A percentile compares a stretch with the other conserved stretches of the same genome.
These are phyloP conservation scores for Trypanosoma vivax DNA, from an alignment of 208 protist species.

Conservation along the genomic window DNA sequence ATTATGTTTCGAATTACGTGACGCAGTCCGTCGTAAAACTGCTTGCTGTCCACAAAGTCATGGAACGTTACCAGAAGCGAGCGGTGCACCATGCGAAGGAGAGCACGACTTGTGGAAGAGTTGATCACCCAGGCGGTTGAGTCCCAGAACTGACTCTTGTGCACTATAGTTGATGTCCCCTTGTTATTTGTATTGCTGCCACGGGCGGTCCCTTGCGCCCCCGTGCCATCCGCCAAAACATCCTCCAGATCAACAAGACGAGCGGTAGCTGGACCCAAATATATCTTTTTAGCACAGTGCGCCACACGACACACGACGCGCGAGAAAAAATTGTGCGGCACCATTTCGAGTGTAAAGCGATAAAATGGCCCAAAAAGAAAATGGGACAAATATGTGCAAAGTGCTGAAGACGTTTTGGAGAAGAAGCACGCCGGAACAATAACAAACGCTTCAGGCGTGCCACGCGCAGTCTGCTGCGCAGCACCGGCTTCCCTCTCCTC, in stretches of 20 bases:
- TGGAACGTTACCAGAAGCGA: constrained; percentile 78
- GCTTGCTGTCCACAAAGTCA: constrained; percentile 28
- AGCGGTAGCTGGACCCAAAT: constrained; percentile 35
- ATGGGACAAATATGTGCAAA: constrained; percentile 43
- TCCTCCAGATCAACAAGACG: constrained; percentile 4
- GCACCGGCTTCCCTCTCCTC: background rate
- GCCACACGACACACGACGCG: constrained; percentile 52
- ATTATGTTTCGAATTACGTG: constrained; percentile 46
- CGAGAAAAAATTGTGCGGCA: constrained; percentile 71
- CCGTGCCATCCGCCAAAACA: background rate
- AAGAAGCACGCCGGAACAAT: constrained; percentile 53
- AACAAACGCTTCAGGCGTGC: constrained; percentile 39
- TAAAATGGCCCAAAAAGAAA: constrained; percentile 77
- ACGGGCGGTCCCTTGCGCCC: constrained; percentile 1
- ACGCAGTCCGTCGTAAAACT: constrained; percentile 63
- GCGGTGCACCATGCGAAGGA: constrained; percentile 71
- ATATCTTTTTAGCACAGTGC: constrained; percentile 33
- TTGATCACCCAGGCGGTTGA: constrained; percentile 19
- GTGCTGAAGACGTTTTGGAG: constrained; percentile 32
- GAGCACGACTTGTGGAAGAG: constrained; percentile 31
- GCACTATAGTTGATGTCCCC: constrained; percentile 2
- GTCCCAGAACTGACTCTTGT: constrained; percentile 24
- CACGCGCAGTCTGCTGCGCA: background rate
- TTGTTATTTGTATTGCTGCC: constrained; percentile 3
- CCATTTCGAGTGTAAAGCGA: constrained; percentile 68